phyloP scores from a whole-genome alignment of 768 basidiomycete species.

The Boletus reticuloceps region DNA sequence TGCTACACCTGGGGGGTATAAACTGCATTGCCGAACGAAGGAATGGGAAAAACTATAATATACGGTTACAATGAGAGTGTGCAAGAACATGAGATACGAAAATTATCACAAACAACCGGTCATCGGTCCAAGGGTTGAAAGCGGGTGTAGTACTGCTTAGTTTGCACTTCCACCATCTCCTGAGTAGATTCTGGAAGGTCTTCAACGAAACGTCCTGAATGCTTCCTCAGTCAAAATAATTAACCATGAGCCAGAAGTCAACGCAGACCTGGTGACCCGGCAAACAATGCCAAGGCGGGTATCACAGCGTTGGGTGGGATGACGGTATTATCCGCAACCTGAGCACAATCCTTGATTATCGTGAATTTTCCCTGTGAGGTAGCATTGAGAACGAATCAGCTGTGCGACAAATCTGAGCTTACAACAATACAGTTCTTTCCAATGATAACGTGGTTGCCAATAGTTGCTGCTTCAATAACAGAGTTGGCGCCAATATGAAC shows the following conservation, averaged over 20 bases:
- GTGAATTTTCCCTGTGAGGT: conserved; percentile 83
- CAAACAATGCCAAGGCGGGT: conserved; percentile 80
- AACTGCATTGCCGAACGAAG: background rate
- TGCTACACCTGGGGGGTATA: background rate
- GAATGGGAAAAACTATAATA: background rate
- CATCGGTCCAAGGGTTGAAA: conserved; percentile 63
- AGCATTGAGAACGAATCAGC: background rate
- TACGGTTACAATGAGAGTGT: conserved; percentile 4
- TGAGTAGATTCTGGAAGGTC: conserved; percentile 94
- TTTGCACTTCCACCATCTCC: conserved; percentile 82
- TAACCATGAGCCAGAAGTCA: background rate
- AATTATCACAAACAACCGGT: background rate
- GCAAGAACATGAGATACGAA: background rate
- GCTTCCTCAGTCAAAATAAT: conserved; percentile 1
- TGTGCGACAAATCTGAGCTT: conserved; percentile 26
- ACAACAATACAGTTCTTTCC: conserved; percentile 96
- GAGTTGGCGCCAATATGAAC: conserved; percentile 90
- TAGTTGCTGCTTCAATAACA: conserved; percentile 91
- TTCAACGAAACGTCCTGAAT: conserved; percentile 70
- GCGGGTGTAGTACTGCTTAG: conserved; percentile 81
- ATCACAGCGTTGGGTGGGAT: conserved; percentile 91
- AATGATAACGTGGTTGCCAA: conserved; percentile 92
- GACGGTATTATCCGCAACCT: conserved; percentile 85
- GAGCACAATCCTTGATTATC: conserved; percentile 94
- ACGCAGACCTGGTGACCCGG: conserved; percentile 81